Base-by-base conservation (phyloP, 2,329 filamentous ascomycete genomes). In the Colletotrichum lupini region DNA sequence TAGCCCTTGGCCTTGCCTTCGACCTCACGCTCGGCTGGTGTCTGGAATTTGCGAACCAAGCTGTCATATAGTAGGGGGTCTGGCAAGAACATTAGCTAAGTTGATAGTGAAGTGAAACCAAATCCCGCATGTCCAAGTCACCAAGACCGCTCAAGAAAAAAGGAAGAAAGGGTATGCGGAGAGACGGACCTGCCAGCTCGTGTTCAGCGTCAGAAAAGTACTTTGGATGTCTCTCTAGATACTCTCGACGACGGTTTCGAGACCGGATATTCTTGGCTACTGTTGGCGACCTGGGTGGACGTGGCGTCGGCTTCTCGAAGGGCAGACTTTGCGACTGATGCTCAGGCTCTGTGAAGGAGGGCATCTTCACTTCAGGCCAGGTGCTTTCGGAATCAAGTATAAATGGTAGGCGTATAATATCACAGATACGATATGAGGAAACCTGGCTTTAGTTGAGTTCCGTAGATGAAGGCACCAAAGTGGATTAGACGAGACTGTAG, bases 41-140 rank as follows among this genome's bases (percentile, higher is more conserved):
- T 92, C 76, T 95, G 94, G 80, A 95, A 95, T 64, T 90, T 91
- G 65, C 94, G 91, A 73, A 98, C 89, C 28, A 97, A 87, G 66
- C 90, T 89, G 81, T 97, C 94, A 85, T 97, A 97, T 37, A 97
- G 88, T 9, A 96, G 85, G 1, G 95, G 94, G 82, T 97, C 94
- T 88, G 70, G 12, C 2, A 53, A 65, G 19, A 49, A 5, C 56
- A 35, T 62, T 19, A 61, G 42, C 42, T 24, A 19, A 22, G 19
- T n/a, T 49, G 42, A 49, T n/a, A 19, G 19, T 9, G 16, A 49
- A 49, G 19, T 9, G 9, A 22, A 8, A 2, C 5, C 19, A 7
- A 42, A 49, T n/a, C 42, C 8, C 6, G 42, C 4, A 49, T n/a
- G 42, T 9, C 7, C 42, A 42, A 7, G 3, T 22, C 42, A 22